Evolutionary conservation across 1,139 yeast genomes (phyloP), one percentile per base, ranked within the genome.

Genomic region (Saccharomyces pastorianus): DNA sequence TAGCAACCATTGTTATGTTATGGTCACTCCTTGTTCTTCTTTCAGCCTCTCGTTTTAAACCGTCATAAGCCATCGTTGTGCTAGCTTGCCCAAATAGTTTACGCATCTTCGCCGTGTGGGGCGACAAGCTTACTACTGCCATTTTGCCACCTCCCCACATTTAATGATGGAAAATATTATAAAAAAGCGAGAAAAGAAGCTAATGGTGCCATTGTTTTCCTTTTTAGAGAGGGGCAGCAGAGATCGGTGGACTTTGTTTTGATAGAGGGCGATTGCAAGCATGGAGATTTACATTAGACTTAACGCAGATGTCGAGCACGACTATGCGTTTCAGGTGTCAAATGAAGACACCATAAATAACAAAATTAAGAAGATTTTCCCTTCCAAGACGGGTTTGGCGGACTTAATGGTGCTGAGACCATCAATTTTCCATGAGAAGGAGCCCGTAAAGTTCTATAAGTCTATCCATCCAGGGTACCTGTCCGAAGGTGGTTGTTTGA

Each of bases 231-330:
- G 25, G 44, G 26, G 26, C 25, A 20, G 13, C 44, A 20, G 23
- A 17, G 25, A 20, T 17, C 23, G n/a, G 44, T 38, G 44, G 26
- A 38, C 13, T 9, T 5, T 38, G 25, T 38, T 38, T 20, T 38
- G 44, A 20, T 38, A 38, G n/a, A 38, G 26, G 20, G 44, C 25
- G 7, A 38, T 38, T 38, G 44, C 26, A 20, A 64, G 60, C 41
- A 71, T 80, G 70, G 97, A 91, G 66, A 72, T 90, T 48, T 91
- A 85, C 73, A 71, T 93, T 59, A 84, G 99, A 55, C 83, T 93
- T 79, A 89, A 88, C 68, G 85, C 81, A 58, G 96, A 90, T 66
- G 69, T 73, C 53, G 96, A 89, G 64, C 86, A 86, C 70, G 99
- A 93, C 70, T 91, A 89, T 71, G 88, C 96, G 64, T 89, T 93